phyloP scores from a whole-genome alignment of 2,329 filamentous ascomycete genomes.

The Trichoderma sp. region DNA sequence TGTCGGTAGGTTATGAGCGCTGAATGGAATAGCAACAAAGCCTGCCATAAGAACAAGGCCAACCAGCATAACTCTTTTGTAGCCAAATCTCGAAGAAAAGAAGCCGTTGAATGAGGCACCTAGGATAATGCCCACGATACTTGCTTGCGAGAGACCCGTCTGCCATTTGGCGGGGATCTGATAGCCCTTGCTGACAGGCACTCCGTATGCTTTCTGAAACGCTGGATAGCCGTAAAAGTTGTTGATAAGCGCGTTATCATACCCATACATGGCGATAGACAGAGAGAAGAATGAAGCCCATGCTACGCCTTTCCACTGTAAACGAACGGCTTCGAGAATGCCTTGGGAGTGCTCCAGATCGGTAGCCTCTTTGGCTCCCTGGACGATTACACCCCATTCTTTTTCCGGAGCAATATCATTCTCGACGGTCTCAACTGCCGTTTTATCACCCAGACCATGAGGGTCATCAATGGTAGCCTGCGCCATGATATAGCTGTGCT shows the following conservation, averaged over 20 bases:
- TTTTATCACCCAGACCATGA: not conserved
- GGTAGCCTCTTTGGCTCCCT: slow-evolving; percentile 14
- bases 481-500: slow-evolving; percentile 4
- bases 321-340: slow-evolving; percentile 17
- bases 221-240: slow-evolving; percentile 45
- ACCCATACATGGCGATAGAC: slow-evolving; percentile 48
- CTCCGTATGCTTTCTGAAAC: slow-evolving; percentile 19
- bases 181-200: slow-evolving; percentile 37
- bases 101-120: slow-evolving; percentile 10
- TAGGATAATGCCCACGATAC: slow-evolving; percentile 49
- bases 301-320: slow-evolving; percentile 19
- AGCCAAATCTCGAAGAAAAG: slow-evolving; percentile 46
- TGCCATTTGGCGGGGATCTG: slow-evolving; percentile 54
- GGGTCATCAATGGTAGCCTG: not conserved
- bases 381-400: slow-evolving; percentile 10
- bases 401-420: not conserved
- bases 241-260: slow-evolving; percentile 44
- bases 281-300: slow-evolving; percentile 17
- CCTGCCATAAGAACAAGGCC: slow-evolving; percentile 36
- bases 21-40: slow-evolving; percentile 54
- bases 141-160: slow-evolving; percentile 50
- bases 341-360: slow-evolving; percentile 19
- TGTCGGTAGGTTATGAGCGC: slow-evolving; percentile 44
- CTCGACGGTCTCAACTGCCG: not conserved
- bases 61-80: slow-evolving; percentile 48